Base-by-base conservation (phyloP, 768 basidiomycete species). In the Mycena albidolilacea region DNA sequence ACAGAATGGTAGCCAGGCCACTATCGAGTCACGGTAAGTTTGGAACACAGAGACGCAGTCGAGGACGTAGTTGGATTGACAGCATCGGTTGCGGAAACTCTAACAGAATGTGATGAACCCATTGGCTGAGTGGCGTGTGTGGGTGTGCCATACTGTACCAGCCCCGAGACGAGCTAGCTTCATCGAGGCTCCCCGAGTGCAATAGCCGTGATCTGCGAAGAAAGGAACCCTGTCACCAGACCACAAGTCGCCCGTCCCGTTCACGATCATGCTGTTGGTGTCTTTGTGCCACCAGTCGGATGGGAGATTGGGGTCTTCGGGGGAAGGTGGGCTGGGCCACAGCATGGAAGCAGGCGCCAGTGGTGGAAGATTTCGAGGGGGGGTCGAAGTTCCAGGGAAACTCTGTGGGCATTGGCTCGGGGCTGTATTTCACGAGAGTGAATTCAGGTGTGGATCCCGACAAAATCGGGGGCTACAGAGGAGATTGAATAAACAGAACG, bases 241-340 rank as follows among this genome's bases (percentile, higher is more conserved):
- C 65, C 64, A 67, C 7, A 71, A 3, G 11, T 62, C 41, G 5
- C 60, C 59, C 7, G 65, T 61, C 3, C 64, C 64, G 30, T 60
- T 60, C 30, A 71, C 52, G 21, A 48, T 55, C 11, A 9, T 30
- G 48, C 67, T 7, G 23, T 65, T 54, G 50, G 50, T 23, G 35
- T 61, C 60, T 7, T 1, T 10, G 65, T 71, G 70, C 70, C 70
- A 71, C 70, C 70, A 71, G 41, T 71, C 70, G 1, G 59, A 60
- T 15, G 70, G 59, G 2, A 66, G 23, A 21, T 12, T 46, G 1
- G 64, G 43, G 17, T 10, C n/a, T 30, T 70, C 69, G 9, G 63
- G 62, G 43, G 52, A 63, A 3, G 69, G 23, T 5, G 14, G 8
- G 35, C 43, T 30, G 3, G 14, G 52, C 21, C 43, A 35, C 17